Evolutionary conservation across 176 grass and related monocot genomes (phyloP).

Genomic region (Saccharum officinarum): DNA sequence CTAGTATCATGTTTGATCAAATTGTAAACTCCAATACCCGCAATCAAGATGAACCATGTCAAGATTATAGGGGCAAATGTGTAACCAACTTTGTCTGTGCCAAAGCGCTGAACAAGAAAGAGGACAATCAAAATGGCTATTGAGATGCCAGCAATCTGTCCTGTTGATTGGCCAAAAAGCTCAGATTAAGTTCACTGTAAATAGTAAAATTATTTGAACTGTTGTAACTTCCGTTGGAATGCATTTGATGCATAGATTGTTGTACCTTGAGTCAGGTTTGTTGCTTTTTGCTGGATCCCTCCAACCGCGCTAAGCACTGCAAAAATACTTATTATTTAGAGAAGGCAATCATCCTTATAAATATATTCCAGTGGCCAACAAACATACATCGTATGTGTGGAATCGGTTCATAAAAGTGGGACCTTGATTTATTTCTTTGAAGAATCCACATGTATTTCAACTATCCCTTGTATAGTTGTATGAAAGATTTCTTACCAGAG

Average conservation of each 20-base stretch:
- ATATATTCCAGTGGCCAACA: conserved; percentile 16
- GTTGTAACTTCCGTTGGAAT: not conserved
- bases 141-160: conserved; percentile 55
- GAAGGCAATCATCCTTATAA: conserved; percentile 2
- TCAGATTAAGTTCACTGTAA: conserved; percentile 11
- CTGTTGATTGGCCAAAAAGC: conserved; percentile 32
- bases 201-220: not conserved
- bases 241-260: not conserved
- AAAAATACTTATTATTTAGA: not conserved
- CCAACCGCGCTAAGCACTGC: conserved; percentile 70
- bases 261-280: conserved; percentile 56
- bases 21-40: conserved; percentile 68
- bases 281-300: conserved; percentile 58
- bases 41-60: conserved; percentile 64
- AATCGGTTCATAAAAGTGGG: not conserved
- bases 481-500: not conserved
- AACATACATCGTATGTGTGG: not conserved
- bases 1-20: conserved; percentile 51
- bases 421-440: not conserved
- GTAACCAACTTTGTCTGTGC: conserved; percentile 77
- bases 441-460: conserved; percentile 2
- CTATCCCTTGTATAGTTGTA: not conserved
- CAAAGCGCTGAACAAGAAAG: conserved; percentile 58
- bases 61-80: conserved; percentile 68
- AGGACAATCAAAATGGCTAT: conserved; percentile 67